Conservation (phyloP, 2,329 filamentous ascomycete genomes). For the Pseudomassariella vexata region DNA sequence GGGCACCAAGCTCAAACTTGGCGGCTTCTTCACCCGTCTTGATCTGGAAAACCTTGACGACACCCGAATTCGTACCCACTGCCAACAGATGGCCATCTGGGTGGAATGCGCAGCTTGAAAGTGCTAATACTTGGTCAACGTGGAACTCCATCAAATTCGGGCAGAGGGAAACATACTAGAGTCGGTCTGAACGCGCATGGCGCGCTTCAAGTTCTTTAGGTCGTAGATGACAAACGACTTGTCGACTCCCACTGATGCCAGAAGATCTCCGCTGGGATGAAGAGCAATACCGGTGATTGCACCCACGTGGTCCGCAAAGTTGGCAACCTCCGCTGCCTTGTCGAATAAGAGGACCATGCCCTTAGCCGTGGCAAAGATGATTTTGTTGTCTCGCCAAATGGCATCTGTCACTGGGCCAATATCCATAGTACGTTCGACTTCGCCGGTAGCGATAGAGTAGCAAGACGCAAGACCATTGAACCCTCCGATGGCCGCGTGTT, state of each 20-base stretch:
- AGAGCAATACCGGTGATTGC: constrained; percentile 70
- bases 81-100: constrained; percentile 94
- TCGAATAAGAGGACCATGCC: constrained; percentile 79
- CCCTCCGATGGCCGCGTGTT: constrained; percentile 69
- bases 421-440: constrained; percentile 61
- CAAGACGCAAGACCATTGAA: constrained; percentile 68
- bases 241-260: constrained; percentile 84
- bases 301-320: constrained; percentile 77
- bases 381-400: constrained; percentile 60
- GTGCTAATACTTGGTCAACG: too few relatives aligned
- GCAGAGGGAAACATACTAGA: constrained; percentile 59
- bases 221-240: constrained; percentile 94
- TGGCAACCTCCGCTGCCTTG: constrained; percentile 60
- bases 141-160: too few relatives aligned
- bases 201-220: constrained; percentile 57
- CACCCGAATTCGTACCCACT: constrained; percentile 70
- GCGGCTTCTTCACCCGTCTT: constrained; percentile 73
- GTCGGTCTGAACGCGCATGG: constrained; percentile 75
- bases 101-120: constrained; percentile 80
- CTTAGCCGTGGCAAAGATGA: constrained; percentile 67
- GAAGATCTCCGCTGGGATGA: constrained; percentile 75
- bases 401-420: constrained; percentile 62
- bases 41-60: constrained; percentile 85
- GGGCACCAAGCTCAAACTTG: constrained; percentile 62
- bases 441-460: constrained; percentile 66